A percentile compares a stretch with the other conserved stretches of the same genome.
These are phyloP conservation scores for Verticillium nubilum DNA, from an alignment of 2,329 filamentous ascomycete species.

Conservation along the genomic window DNA sequence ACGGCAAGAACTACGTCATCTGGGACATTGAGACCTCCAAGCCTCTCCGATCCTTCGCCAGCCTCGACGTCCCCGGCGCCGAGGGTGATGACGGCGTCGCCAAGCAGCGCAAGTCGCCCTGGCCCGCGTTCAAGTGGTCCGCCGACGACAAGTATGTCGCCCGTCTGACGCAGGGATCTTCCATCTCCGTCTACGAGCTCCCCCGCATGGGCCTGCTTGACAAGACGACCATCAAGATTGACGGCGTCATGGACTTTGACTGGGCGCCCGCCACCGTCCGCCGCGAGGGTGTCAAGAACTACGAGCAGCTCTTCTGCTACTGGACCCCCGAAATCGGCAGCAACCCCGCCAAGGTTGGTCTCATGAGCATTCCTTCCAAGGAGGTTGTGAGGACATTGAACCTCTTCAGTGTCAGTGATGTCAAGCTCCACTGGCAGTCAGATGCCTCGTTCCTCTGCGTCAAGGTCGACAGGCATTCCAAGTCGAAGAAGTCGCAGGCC, in stretches of 20 bases:
- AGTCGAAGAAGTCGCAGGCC: conserved; percentile 96
- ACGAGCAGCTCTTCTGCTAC: conserved; percentile 96
- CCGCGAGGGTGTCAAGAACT: conserved; percentile 80
- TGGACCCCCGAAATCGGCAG: conserved; percentile 98
- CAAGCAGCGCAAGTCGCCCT: conserved; percentile 86
- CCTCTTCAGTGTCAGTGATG: conserved; percentile 95
- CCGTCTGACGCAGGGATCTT: conserved; percentile 78
- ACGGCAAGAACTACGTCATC: conserved; percentile 98
- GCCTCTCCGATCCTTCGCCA: conserved; percentile 88
- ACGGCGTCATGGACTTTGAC: conserved; percentile 95
- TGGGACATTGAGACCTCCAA: conserved; percentile 92
- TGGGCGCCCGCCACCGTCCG: conserved; percentile 84
- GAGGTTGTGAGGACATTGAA: conserved; percentile 92
- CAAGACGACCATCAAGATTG: conserved; percentile 91
- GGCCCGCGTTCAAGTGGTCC: conserved; percentile 99
- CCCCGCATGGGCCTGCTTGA: conserved; percentile 86
- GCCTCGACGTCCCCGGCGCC: conserved; percentile 67
- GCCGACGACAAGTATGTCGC: conserved; percentile 96
- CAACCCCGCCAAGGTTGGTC: conserved; percentile 92
- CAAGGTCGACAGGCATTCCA: conserved; percentile 97
- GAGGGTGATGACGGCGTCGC: conserved; percentile 46
- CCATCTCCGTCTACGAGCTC: conserved; percentile 86
- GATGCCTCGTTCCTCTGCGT: conserved; percentile 91
- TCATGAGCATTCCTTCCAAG: conserved; percentile 96
- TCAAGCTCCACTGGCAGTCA: conserved; percentile 98